Evolutionary conservation across 2,329 filamentous ascomycete genomes (phyloP).

Genomic region (Exophiala xenobiotica): DNA sequence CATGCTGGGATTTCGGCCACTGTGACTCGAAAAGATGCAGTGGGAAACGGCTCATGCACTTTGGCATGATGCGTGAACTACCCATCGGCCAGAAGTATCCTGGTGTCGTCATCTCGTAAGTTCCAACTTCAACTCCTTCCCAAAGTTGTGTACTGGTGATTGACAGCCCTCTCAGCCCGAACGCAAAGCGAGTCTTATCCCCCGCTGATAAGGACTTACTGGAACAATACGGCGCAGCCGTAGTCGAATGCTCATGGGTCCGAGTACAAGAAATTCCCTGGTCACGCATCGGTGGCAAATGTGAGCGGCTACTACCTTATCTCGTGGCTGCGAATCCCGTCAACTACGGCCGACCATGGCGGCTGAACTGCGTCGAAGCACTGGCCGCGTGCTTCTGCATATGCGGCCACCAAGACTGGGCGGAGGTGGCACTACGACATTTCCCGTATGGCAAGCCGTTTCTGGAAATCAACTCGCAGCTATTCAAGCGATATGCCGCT

Average conservation of each 20-base stretch:
- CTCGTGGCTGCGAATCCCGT: conserved; percentile 94
- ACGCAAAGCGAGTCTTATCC: conserved; percentile 81
- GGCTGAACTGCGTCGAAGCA: conserved; percentile 93
- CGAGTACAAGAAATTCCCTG: conserved; percentile 88
- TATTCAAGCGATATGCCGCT: conserved; percentile 80
- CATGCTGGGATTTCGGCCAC: conserved; percentile 96
- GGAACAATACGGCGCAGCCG: conserved; percentile 86
- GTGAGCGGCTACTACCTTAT: conserved; percentile 86
- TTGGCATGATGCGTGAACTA: conserved; percentile 90
- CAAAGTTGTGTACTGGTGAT: conserved; percentile 1
- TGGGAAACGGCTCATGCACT: conserved; percentile 87
- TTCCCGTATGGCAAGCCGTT: conserved; percentile 90
- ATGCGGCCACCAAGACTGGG: conserved; percentile 89
- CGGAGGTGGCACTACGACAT: conserved; percentile 73
- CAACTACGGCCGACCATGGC: conserved; percentile 95
- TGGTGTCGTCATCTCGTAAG: conserved; percentile 81
- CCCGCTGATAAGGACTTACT: conserved; percentile 79
- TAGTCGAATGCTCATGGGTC: conserved; percentile 97
- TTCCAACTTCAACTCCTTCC: conserved; percentile 9
- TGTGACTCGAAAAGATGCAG: conserved; percentile 97
- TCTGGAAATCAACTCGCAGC: conserved; percentile 79
- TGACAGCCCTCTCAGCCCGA: conserved; percentile 56
- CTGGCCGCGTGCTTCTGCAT: conserved; percentile 91
- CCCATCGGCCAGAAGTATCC: conserved; percentile 87
- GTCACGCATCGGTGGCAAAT: conserved; percentile 86